These are phyloP conservation scores for Trypanosoma lewisi DNA, from an alignment of 208 protist species.

Conservation along the genomic window DNA sequence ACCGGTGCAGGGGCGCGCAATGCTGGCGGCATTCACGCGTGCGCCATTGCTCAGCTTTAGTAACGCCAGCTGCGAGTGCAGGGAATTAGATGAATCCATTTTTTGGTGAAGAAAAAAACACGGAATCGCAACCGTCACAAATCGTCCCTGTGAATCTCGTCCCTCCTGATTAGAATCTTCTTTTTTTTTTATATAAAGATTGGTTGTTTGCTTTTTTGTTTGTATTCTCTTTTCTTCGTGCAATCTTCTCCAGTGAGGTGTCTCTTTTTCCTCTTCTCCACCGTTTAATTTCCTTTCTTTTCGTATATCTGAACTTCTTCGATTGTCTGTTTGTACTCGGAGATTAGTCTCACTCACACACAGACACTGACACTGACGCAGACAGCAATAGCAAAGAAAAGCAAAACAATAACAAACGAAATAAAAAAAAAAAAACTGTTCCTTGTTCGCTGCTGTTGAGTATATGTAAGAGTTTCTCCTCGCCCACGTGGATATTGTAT, in stretches of 20 bases:
- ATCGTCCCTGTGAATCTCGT: background rate
- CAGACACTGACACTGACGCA: too few species aligned
- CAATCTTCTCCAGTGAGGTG: slow-evolving; percentile 14
- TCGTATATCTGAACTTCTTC: background rate
- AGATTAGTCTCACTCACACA: too few species aligned
- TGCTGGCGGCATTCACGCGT: slow-evolving; percentile 5
- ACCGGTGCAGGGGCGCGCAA: background rate
- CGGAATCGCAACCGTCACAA: background rate
- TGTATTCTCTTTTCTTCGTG: slow-evolving; percentile 5
- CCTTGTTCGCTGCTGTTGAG: too few species aligned
- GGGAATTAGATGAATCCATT: slow-evolving; percentile 13
- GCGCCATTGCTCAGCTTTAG: slow-evolving; percentile 25
- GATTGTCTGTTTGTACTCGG: too few species aligned
- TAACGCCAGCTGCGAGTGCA: slow-evolving; percentile 16
- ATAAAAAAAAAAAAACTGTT: too few species aligned
- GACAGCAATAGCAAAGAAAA: background rate
- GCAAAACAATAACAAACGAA: too few species aligned
- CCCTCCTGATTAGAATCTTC: background rate
- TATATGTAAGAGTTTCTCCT: too few species aligned
- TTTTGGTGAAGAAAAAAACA: background rate
- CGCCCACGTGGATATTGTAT: too few species aligned
- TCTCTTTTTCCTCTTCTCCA: background rate
- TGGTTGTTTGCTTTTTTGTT: background rate
- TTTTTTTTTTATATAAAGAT: background rate
- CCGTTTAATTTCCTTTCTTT: background rate